phyloP scores from a whole-genome alignment of 129 eudicot genomes.

The Solidago caesia region DNA sequence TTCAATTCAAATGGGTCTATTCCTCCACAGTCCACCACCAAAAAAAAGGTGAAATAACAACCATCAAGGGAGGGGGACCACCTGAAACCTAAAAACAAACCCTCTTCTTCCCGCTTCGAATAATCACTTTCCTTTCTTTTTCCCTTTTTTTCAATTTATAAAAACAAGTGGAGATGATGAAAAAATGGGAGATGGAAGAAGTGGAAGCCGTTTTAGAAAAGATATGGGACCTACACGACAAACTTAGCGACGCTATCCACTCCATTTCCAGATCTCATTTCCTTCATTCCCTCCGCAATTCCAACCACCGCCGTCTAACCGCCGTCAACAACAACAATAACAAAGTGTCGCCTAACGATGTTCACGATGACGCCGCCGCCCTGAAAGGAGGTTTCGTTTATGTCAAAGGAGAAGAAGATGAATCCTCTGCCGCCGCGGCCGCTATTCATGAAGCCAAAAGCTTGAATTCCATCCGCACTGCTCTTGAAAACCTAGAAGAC shows the following conservation, averaged over 20 bases:
- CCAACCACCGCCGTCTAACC: neutral
- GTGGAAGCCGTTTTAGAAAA: slow-evolving; percentile 80
- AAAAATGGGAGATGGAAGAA: slow-evolving; percentile 54
- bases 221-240: slow-evolving; percentile 95
- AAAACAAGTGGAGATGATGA: no score
- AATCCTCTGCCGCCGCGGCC: neutral
- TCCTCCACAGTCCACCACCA: slow-evolving; percentile 2
- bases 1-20: slow-evolving; percentile 15
- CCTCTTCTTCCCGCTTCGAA: slow-evolving; percentile 39
- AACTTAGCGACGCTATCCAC: slow-evolving; percentile 94
- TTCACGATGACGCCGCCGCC: neutral
- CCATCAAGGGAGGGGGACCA: slow-evolving; percentile 14
- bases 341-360: slow-evolving; percentile 8
- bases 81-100: slow-evolving; percentile 24
- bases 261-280: slow-evolving; percentile 79
- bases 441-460: slow-evolving; percentile 81
- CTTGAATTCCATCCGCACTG: slow-evolving; percentile 78
- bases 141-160: no score
- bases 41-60: neutral
- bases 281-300: slow-evolving; percentile 48
- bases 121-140: neutral
- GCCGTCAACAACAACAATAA: slow-evolving; percentile 8
- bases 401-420: slow-evolving; percentile 52
- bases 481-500: slow-evolving; percentile 88
- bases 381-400: slow-evolving; percentile 52